These are phyloP conservation scores for Ulmus americana DNA, from an alignment of 331 rosid genomes.

Conservation along the genomic window DNA sequence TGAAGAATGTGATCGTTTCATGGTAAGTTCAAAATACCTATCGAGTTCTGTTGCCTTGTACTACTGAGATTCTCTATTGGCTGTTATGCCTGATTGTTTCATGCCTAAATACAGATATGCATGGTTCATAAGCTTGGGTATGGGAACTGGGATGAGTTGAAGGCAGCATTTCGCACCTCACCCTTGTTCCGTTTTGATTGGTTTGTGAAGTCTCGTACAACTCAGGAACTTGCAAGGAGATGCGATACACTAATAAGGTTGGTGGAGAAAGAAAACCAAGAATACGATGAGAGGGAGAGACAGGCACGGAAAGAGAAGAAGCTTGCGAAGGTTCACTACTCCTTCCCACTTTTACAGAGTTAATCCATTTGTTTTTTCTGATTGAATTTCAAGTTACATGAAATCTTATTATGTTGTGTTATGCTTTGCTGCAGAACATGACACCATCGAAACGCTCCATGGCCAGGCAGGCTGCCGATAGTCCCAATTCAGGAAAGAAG, in stretches of 20 bases:
- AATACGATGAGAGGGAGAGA: constrained; percentile 88
- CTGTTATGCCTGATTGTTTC: not conserved
- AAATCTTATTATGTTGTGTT: constrained; percentile 1
- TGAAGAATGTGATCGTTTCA: constrained; percentile 97
- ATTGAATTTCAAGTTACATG: not conserved
- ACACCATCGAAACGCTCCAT: constrained; percentile 78
- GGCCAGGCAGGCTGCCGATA: constrained; percentile 62
- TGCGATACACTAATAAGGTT: constrained; percentile 87
- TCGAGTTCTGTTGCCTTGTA: not conserved
- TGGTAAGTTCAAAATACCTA: constrained; percentile 37
- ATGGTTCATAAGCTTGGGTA: constrained; percentile 98
- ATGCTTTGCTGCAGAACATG: constrained; percentile 51
- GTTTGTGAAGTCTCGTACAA: constrained; percentile 97
- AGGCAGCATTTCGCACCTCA: constrained; percentile 95
- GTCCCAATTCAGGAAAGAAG: constrained; percentile 61
- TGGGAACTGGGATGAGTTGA: constrained; percentile 98
- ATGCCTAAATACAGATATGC: constrained; percentile 58
- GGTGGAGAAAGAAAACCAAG: constrained; percentile 99
- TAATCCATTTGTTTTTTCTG: not conserved
- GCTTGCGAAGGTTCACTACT: constrained; percentile 72
- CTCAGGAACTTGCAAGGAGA: constrained; percentile 95
- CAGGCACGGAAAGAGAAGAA: constrained; percentile 99
- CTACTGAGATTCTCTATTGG: not conserved
- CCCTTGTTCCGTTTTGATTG: constrained; percentile 97
- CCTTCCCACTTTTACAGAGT: not conserved